Evolutionary conservation across 2,329 filamentous ascomycete species (phyloP).

Genomic region (Dendrostoma leiphaemia): DNA sequence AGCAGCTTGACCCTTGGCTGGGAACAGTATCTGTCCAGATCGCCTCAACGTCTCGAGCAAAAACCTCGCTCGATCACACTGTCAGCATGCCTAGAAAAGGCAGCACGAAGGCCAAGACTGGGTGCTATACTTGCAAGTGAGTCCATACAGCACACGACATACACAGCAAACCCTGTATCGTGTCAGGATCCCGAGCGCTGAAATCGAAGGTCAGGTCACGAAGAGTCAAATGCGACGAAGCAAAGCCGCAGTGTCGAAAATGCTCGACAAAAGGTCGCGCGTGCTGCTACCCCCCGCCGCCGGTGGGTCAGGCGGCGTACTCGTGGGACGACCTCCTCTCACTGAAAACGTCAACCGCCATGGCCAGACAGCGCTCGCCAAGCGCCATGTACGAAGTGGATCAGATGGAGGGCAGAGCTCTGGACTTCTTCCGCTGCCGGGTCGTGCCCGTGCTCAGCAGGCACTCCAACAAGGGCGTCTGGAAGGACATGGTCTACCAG

Average conservation of each 20-base stretch:
- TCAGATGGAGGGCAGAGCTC: slow-evolving; percentile 11
- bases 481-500: slow-evolving; percentile 43
- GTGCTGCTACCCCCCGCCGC: slow-evolving; percentile 20
- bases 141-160: background rate
- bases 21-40: too few species aligned
- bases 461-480: slow-evolving; percentile 41
- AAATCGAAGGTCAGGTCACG: slow-evolving; percentile 15
- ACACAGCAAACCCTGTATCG: background rate
- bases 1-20: too few species aligned
- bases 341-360: background rate
- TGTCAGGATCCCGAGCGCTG: background rate
- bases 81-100: slow-evolving; percentile 15
- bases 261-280: slow-evolving; percentile 21
- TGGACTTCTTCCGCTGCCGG: slow-evolving; percentile 35
- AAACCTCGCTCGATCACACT: background rate
- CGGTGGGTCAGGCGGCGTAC: slow-evolving; percentile 13
- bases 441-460: slow-evolving; percentile 40
- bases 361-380: background rate
- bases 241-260: slow-evolving; percentile 21
- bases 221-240: slow-evolving; percentile 26
- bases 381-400: background rate
- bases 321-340: slow-evolving; percentile 13
- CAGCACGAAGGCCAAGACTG: slow-evolving; percentile 14
- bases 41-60: background rate
- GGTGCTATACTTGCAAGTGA: slow-evolving; percentile 19